These are phyloP conservation scores for Magnusiomyces fungicola DNA, from an alignment of 1,139 yeast species.

Conservation along the genomic window DNA sequence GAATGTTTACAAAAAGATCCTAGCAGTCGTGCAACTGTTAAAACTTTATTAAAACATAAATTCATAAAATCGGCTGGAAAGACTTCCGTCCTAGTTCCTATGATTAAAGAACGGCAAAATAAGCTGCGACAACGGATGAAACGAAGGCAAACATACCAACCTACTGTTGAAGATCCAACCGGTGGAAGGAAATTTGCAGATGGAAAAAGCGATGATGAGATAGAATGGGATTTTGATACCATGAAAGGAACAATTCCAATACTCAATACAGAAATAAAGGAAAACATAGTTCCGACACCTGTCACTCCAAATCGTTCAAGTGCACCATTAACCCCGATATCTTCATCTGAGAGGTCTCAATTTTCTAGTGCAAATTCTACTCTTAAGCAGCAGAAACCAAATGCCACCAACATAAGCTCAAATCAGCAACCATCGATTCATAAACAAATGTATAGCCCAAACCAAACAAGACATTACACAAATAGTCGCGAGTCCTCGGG, in stretches of 20 bases:
- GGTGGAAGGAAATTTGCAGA: not conserved
- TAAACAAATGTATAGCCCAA: too few species aligned
- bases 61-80: constrained; percentile 46
- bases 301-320: not conserved
- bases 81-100: constrained; percentile 28
- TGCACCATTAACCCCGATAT: too few species aligned
- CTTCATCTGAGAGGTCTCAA: too few species aligned
- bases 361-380: not conserved
- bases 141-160: constrained; percentile 17
- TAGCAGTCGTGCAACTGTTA: constrained; percentile 48
- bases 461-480: too few species aligned
- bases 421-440: too few species aligned
- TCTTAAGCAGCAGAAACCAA: not conserved
- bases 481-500: too few species aligned
- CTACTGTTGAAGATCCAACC: constrained; percentile 16
- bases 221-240: constrained; percentile 37
- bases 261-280: not conserved
- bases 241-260: constrained; percentile 18
- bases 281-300: not conserved
- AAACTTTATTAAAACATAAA: constrained; percentile 49
- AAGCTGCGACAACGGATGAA: constrained; percentile 14
- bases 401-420: not conserved
- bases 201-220: constrained; percentile 24
- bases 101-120: constrained; percentile 23
- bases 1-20: constrained; percentile 63